Evolutionary conservation across 768 basidiomycete species (phyloP).

Genomic region (Imleria badia): DNA sequence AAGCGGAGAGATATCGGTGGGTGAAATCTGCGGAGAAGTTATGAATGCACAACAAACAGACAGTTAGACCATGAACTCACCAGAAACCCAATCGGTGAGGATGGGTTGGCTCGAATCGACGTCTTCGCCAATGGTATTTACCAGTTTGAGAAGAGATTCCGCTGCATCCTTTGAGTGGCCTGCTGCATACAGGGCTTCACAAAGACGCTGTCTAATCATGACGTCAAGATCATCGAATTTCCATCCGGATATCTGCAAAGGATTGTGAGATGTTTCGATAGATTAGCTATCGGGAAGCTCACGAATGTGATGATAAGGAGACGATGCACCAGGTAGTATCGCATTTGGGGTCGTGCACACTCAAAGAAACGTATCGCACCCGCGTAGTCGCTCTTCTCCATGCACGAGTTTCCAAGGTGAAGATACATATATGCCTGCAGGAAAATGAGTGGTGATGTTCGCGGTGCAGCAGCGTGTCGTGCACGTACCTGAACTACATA

Average conservation of each 20-base stretch:
- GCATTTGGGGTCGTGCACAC: not conserved
- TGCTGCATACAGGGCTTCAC: not conserved
- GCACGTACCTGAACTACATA: not conserved
- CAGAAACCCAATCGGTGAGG: not conserved
- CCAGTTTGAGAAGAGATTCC: not conserved
- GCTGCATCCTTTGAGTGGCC: not conserved
- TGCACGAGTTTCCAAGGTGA: not conserved
- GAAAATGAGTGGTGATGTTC: not conserved
- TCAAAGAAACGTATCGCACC: not conserved
- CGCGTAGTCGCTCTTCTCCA: not conserved
- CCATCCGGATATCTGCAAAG: slow-evolving; percentile 3
- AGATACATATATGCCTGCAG: slow-evolving; percentile 8
- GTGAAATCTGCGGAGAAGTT: not conserved
- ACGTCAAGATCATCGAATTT: not conserved
- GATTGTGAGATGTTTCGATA: not conserved
- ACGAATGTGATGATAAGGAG: not conserved
- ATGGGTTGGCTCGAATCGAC: not conserved
- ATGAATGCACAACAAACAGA: not conserved
- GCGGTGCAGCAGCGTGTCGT: too few species aligned
- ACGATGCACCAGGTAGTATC: not conserved
- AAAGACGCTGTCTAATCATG: not conserved
- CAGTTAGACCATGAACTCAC: not conserved
- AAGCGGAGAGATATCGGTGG: not conserved
- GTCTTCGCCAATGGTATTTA: not conserved
- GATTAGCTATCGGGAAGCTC: too few species aligned